Percentiles rank a stretch among this genome's conserved stretches.
Evolutionary conservation across 768 basidiomycete genomes (phyloP).

Genomic region (Pholiota molesta): DNA sequence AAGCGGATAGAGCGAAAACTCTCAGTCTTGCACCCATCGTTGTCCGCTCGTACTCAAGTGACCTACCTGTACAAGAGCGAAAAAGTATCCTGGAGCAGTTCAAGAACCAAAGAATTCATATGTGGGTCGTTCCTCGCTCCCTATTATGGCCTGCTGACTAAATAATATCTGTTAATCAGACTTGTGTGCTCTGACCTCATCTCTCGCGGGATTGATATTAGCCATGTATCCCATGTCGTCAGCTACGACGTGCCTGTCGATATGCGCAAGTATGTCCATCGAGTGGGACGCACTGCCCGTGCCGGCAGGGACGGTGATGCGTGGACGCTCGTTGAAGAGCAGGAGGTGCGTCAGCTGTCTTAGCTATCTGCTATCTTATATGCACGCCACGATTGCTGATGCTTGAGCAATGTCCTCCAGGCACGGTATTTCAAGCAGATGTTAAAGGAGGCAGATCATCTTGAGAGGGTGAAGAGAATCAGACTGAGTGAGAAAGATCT

Average conservation of each 20-base stretch:
- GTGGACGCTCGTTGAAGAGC: constrained; percentile 95
- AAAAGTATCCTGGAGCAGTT: constrained; percentile 81
- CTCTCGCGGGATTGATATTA: constrained; percentile 77
- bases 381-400: background rate
- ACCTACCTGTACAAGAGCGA: constrained; percentile 73
- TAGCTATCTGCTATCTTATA: background rate
- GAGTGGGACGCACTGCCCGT: constrained; percentile 94
- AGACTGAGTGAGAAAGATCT: constrained; percentile 66
- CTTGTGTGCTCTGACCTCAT: constrained; percentile 91
- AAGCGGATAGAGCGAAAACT: constrained; percentile 42
- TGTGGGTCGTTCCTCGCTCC: constrained; percentile 52
- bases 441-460: constrained; percentile 72
- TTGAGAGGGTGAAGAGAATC: constrained; percentile 68
- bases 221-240: constrained; percentile 89
- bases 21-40: constrained; percentile 35
- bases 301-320: constrained; percentile 89
- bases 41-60: constrained; percentile 84
- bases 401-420: constrained; percentile 37
- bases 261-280: constrained; percentile 97
- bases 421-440: constrained; percentile 88
- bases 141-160: constrained; percentile 1
- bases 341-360: constrained; percentile 57
- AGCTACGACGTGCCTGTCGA: constrained; percentile 97
- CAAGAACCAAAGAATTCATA: constrained; percentile 75
- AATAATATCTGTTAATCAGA: constrained; percentile 40